Evolutionary conservation across 2,329 filamentous ascomycete genomes (phyloP).

Genomic region (Pyrenochaeta sp.): DNA sequence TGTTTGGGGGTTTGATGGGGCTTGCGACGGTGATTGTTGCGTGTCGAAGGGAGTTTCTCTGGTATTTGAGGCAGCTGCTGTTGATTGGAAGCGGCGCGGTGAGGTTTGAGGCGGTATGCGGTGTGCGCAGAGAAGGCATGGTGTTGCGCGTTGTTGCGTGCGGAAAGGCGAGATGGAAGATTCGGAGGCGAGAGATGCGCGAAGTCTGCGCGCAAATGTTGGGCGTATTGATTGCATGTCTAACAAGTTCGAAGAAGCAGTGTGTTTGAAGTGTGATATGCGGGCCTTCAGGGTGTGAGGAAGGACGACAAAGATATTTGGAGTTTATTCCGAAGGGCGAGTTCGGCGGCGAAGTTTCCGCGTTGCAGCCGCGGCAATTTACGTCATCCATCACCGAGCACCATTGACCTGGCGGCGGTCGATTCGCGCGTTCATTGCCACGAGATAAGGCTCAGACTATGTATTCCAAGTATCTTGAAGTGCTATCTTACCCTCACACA

Average conservation of each 20-base stretch:
- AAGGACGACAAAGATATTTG: background rate
- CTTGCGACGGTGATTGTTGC: conserved; percentile 10
- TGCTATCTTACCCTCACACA: too few relatives aligned
- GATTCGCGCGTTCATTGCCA: too few relatives aligned
- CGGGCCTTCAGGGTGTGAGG: background rate
- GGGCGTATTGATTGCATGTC: conserved; percentile 33
- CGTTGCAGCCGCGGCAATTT: conserved; percentile 10
- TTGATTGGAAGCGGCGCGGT: conserved; percentile 36
- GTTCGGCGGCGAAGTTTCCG: conserved; percentile 18
- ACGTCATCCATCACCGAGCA: conserved; percentile 24
- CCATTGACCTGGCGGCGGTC: background rate
- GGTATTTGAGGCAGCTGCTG: conserved; percentile 14
- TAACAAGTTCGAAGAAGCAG: background rate
- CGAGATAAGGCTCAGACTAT: too few relatives aligned
- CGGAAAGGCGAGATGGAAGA: conserved; percentile 19
- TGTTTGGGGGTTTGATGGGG: conserved; percentile 53
- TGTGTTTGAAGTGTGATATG: background rate
- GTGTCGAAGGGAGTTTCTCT: conserved; percentile 27
- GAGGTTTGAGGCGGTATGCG: conserved; percentile 13
- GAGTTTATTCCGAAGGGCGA: conserved; percentile 1
- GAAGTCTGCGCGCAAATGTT: conserved; percentile 34
- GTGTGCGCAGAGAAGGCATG: conserved; percentile 38
- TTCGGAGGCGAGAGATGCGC: conserved; percentile 29
- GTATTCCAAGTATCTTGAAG: too few relatives aligned
- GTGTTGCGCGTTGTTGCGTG: conserved; percentile 23